Conservation (phyloP, 345 rosid genomes). For the Luvunga scandens region DNA sequence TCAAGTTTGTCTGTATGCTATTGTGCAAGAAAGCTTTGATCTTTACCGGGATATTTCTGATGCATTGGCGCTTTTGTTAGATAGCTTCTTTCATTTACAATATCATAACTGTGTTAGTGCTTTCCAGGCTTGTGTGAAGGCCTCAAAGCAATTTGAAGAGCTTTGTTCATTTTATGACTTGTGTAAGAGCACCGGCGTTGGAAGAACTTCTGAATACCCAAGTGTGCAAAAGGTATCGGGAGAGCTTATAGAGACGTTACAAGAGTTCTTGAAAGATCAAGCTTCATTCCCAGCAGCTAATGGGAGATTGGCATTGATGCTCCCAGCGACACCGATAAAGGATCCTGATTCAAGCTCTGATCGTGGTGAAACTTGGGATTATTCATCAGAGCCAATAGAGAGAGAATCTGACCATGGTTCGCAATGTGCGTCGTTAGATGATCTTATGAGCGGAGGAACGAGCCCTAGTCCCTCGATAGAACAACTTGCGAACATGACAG, state of each 20-base stretch:
- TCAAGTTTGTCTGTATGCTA: constrained; percentile 43
- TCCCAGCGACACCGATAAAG: constrained; percentile 16
- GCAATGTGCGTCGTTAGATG: constrained; percentile 50
- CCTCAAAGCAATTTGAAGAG: constrained; percentile 66
- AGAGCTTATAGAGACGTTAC: constrained; percentile 69
- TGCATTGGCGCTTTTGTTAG: constrained; percentile 56
- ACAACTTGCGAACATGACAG: neutral
- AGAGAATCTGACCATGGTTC: constrained; percentile 38
- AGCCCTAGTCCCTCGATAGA: constrained; percentile 28
- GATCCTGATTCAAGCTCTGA: constrained; percentile 19
- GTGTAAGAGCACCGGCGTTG: constrained; percentile 53
- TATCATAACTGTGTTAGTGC: constrained; percentile 59
- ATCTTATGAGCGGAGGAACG: constrained; percentile 40
- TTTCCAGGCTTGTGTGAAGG: constrained; percentile 60
- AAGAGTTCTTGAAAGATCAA: constrained; percentile 79
- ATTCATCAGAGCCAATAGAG: constrained; percentile 22
- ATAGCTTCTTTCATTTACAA: constrained; percentile 67
- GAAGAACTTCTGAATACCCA: constrained; percentile 79
- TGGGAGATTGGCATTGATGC: constrained; percentile 24
- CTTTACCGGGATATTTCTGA: constrained; percentile 69
- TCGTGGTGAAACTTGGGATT: constrained; percentile 21
- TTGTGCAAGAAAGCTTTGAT: constrained; percentile 76
- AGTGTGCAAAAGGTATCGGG: constrained; percentile 67
- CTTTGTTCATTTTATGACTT: constrained; percentile 54
- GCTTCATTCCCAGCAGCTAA: constrained; percentile 42